phyloP scores from a whole-genome alignment of 306 rosid species.

The Glycine latifolia region DNA sequence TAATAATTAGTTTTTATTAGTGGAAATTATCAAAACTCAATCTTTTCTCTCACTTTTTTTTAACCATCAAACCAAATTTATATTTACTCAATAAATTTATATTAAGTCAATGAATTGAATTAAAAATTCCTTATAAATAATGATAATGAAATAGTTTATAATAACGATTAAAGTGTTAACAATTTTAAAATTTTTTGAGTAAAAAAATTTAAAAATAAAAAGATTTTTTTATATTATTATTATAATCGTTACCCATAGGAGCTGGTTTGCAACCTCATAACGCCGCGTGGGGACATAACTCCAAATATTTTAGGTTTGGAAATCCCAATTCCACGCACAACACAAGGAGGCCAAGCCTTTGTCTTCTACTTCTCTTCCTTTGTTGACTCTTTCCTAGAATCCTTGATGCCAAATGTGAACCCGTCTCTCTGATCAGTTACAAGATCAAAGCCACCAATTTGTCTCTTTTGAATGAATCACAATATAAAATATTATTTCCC shows the following conservation, averaged over 20 bases:
- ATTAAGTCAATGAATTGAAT: too few species aligned
- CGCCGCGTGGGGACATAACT: slow-evolving; percentile 17
- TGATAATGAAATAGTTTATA: too few species aligned
- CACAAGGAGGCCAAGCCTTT: not conserved
- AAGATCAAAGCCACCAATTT: slow-evolving; percentile 3
- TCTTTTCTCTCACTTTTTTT: too few species aligned
- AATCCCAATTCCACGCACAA: slow-evolving; percentile 1
- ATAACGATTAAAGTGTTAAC: too few species aligned
- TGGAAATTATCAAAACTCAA: too few species aligned
- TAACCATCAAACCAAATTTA: too few species aligned
- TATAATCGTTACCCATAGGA: not conserved
- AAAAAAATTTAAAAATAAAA: too few species aligned
- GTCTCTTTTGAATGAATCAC: slow-evolving; percentile 25
- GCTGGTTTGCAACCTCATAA: not conserved
- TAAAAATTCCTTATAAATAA: too few species aligned
- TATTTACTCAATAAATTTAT: too few species aligned
- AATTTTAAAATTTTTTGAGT: too few species aligned
- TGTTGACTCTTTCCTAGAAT: not conserved
- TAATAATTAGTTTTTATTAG: too few species aligned
- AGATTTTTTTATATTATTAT: too few species aligned
- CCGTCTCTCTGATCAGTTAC: not conserved
- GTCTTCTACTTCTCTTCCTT: slow-evolving; percentile 27
- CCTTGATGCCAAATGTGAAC: not conserved
- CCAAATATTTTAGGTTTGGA: not conserved
- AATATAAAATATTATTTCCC: slow-evolving; percentile 1